Evolutionary conservation across 192 early-diverging fungal genomes (phyloP).

Genomic region (Haplosporangium gracile): DNA sequence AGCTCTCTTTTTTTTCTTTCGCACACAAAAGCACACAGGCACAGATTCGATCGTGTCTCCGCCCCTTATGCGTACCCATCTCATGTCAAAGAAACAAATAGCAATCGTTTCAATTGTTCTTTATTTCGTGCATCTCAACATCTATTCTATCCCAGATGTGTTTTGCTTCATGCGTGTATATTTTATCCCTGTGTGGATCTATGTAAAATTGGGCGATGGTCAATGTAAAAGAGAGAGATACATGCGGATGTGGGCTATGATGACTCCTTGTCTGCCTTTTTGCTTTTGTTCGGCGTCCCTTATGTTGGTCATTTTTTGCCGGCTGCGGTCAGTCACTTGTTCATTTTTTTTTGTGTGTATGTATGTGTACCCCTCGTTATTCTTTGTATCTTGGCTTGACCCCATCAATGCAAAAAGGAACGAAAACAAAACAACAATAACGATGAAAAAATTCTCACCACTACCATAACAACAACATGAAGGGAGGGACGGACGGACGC

Average conservation of each 20-base stretch:
- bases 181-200: no score
- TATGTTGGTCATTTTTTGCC: background rate
- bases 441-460: background rate
- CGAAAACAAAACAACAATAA: background rate
- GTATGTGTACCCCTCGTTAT: background rate
- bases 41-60: no score
- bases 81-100: background rate
- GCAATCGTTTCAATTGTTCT: background rate
- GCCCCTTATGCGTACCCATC: background rate
- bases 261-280: no score
- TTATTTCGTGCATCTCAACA: background rate
- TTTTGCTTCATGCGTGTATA: no score
- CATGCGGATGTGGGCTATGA: no score
- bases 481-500: background rate
- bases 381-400: background rate
- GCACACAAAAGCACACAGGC: no score
- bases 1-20: no score
- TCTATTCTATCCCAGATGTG: no score
- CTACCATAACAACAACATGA: background rate
- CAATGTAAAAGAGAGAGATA: no score
- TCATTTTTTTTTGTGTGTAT: background rate
- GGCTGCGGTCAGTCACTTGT: background rate
- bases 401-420: background rate
- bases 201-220: no score
- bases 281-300: background rate